Conservation (phyloP, 1,284 basidiomycete species). For the Leucocoprinus gongylophorus region DNA sequence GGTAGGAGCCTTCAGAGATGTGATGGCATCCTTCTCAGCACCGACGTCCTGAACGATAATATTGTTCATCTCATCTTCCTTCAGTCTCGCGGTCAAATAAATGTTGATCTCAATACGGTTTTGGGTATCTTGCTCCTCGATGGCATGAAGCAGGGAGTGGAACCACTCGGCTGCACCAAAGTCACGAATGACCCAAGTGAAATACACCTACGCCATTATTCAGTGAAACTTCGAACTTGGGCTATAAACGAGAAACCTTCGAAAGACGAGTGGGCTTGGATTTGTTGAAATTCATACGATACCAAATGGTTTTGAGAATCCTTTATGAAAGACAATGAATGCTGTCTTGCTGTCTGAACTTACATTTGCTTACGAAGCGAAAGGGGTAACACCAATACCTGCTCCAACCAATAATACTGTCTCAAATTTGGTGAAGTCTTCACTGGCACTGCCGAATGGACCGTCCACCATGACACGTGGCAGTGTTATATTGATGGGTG, state of each 20-base stretch:
- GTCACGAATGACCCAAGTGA: constrained; percentile 86
- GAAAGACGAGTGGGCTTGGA: constrained; percentile 69
- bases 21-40: constrained; percentile 83
- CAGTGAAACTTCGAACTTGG: neutral
- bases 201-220: constrained; percentile 54
- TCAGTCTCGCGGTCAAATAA: constrained; percentile 82
- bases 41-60: constrained; percentile 87
- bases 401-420: constrained; percentile 80
- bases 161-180: constrained; percentile 87
- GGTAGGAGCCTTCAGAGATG: constrained; percentile 79
- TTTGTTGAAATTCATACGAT: constrained; percentile 77
- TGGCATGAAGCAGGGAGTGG: constrained; percentile 85
- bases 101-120: constrained; percentile 86
- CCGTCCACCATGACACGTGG: constrained; percentile 89
- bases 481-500: constrained; percentile 61
- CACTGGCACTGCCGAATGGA: constrained; percentile 78
- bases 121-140: constrained; percentile 83
- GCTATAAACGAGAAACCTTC: constrained; percentile 35
- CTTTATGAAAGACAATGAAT: constrained; percentile 27
- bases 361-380: constrained; percentile 62
- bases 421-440: constrained; percentile 84
- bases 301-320: constrained; percentile 92
- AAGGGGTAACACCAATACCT: constrained; percentile 91
- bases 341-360: neutral
- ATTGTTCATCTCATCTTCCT: constrained; percentile 85